Base-by-base conservation (phyloP, 202 grass and related monocot species). In the Miscanthus sacchariflorus region DNA sequence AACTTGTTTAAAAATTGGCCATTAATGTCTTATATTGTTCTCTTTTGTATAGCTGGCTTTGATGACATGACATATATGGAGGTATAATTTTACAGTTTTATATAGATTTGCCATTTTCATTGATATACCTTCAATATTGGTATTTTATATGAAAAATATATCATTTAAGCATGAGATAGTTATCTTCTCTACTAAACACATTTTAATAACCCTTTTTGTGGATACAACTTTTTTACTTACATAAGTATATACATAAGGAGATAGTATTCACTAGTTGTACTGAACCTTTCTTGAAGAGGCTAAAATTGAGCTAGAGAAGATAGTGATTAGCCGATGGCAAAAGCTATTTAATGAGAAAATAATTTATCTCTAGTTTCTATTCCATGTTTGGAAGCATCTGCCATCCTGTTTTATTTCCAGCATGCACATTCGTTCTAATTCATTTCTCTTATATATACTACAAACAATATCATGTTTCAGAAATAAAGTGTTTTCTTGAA, bases 61-160 rank as follows among this genome's bases (percentile, higher is more conserved):
- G 90, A 93, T 38, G 92, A 92, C 42, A 90, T 88, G 90, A 92
- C 94, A 61, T 96, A 93, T 85, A 83, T 83, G 42, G 94, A 96
- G 90, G 91, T 96, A 73, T 64, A 17, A 1, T 72, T 21, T 43
- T 11, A 72, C 2, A 2, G 0, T 42, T 42, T 5, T 23, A 21
- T 72, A 2, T n/a, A n/a, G 2, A 43, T 21, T 4, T 21, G 4
- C 1, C 9, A 71, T 71, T 71, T 42, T 42, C 18, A 5, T 1
- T 21, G 0, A 12, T 40, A 21, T 39, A 70, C 15, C 1, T 11
- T 39, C 9, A 71, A 15, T 18, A 35, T 0, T 17, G 13, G 14
- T 35, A 68, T 18, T 33, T 2, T 68, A 8, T 59, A 59, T n/a
- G 56, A n/a, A 59, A n/a, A 58, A 2, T 0, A 58, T 58, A 21